Base-by-base conservation (phyloP, 1,139 yeast genomes). In the Diutina rugosa region DNA sequence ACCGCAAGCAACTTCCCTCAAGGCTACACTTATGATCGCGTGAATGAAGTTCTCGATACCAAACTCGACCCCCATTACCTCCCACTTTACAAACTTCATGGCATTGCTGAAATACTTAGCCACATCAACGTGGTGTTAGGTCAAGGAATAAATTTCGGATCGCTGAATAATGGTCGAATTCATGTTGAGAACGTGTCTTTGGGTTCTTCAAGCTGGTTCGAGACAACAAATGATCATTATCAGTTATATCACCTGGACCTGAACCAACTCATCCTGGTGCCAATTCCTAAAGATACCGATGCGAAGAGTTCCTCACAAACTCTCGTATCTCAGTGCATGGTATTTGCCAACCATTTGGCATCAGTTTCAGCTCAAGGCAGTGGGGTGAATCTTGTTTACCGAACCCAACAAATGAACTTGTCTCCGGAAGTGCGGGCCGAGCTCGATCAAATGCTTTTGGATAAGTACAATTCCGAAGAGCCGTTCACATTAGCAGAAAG, bases 321-420 rank as follows among this genome's bases (percentile, higher is more conserved):
- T 3, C 69, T 91, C 38, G 97, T 91, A 3, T 79, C 93, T 0
- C 95, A 90, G 65, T 69, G 87, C 57, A 91, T 91, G 98, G 79
- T 91, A 41, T 71, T 80, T 54, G 89, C 95, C 1, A 90, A 90
- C 66, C 72, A 78, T 38, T 69, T 84, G 1, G 78, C 84, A 1
- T 91, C 91, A 0, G 61, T 66, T 1, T 81, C 73, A 62, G 81
- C 87, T 14, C 51, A 61, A 7, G 63, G 69, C 18, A 68, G 79
- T 45, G 63, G 71, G 0, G 77, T 87, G 9, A 84, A 90, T 1
- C 80, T 84, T 8, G 72, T 90, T 1, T 87, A 75, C 67, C 61
- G 79, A 51, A 67, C 67, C 18, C 78, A 73, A 58, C 67, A 66
- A 28, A 66, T 74, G 66, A 67, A 69, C 16, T 61, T 73, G 51